Evolutionary conservation across 177 flowering plant species (phyloP).

Genomic region (Tripterygium wilfordii): DNA sequence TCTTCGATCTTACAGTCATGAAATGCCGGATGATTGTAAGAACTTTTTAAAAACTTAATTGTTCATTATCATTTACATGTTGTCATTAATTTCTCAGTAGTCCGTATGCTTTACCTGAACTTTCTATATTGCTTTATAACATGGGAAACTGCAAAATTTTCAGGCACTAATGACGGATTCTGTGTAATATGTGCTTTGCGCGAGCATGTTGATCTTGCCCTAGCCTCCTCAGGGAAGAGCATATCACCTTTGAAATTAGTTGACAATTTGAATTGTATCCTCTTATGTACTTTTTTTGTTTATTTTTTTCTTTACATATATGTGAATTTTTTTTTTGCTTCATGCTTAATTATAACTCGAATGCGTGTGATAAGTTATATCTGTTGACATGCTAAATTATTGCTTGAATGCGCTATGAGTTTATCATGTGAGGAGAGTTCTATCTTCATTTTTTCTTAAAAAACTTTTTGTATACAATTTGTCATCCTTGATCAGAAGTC

Average conservation of each 20-base stretch:
- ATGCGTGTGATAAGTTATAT: too few species aligned
- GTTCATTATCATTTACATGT: background rate
- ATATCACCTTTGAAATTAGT: constrained; percentile 45
- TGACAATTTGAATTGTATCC: constrained; percentile 74
- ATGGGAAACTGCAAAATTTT: constrained; percentile 6
- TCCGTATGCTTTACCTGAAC: background rate
- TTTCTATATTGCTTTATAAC: background rate
- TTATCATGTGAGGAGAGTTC: too few species aligned
- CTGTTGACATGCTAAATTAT: too few species aligned
- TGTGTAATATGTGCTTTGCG: constrained; percentile 58
- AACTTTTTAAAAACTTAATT: background rate
- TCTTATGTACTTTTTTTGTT: constrained; percentile 1
- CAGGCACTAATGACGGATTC: constrained; percentile 47
- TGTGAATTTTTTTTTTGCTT: background rate
- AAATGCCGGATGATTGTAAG: constrained; percentile 42
- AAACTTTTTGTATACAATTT: background rate
- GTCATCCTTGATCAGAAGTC: constrained; percentile 36
- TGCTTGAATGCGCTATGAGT: too few species aligned
- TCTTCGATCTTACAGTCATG: constrained; percentile 36
- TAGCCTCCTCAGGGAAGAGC: constrained; percentile 30
- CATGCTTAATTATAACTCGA: background rate
- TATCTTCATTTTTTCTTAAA: too few species aligned
- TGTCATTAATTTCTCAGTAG: background rate
- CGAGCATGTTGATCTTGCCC: constrained; percentile 44
- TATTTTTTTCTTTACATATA: background rate